Base-by-base conservation (phyloP, 805 yeast genomes). In the Zygoascus bituminiphila region DNA sequence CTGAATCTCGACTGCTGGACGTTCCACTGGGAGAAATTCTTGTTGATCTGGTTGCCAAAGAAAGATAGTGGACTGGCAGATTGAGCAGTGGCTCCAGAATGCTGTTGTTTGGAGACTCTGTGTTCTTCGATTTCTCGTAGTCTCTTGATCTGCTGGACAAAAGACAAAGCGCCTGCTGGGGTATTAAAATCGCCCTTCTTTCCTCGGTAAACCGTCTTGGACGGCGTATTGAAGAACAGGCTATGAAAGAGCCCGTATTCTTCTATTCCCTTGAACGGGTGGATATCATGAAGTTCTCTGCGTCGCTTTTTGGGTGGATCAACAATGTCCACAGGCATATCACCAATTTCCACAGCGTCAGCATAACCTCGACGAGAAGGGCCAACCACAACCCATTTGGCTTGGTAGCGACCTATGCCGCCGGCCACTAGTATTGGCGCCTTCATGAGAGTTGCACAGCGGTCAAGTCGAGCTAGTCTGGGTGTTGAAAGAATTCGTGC, bases 101-200 rank as follows among this genome's bases (percentile, higher is more conserved):
- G 25, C 12, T 35, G 29, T 21, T 15, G n/a, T 9, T 38, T 31
- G 6, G 51, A 48, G 15, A 21, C 24, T 15, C 46, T 29, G 12
- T 47, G 44, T 37, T 50, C 53, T 31, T 51, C 52, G 6, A 53
- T 26, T 40, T 49, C 44, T 21, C 53, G 44, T 24, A 54, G 44
- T n/a, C 52, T 48, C 22, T 44, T 48, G 41, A 55, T 48, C 44
- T 51, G 57, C 10, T 49, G 46, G 5, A 49, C 43, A 33, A 51
- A 53, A 6, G 53, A 51, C 14, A 43, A 48, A 15, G 17, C 8
- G 10, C 2, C 22, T 24, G 15, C 15, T n/a, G 21, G 6, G 35
- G 33, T 5, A 14, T 15, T 15, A 9, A 14, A 14, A 17, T 15
- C 39, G 20, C 20, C 22, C 22, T 36, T 15, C 22, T 19, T 15